Percentiles rank a stretch among this genome's conserved stretches.
Evolutionary conservation across 2,329 filamentous ascomycete genomes (phyloP).

Genomic region (Myriosclerotinia curreyana): DNA sequence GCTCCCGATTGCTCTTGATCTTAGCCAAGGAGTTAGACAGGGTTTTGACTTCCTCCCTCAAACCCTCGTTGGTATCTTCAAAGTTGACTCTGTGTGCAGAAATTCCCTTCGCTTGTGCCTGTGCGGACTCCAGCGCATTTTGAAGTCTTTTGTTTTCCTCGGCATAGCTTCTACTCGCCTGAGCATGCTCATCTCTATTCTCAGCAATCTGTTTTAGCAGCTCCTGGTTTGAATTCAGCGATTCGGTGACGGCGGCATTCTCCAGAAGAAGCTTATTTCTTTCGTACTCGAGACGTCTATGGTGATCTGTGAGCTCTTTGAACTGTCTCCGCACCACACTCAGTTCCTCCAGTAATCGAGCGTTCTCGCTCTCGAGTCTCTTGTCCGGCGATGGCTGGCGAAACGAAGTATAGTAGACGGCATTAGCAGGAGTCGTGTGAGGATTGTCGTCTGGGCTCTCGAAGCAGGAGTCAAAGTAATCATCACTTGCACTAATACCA

Average conservation of each 20-base stretch:
- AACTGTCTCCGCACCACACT: not conserved
- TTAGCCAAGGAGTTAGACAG: not conserved
- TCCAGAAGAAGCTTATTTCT: not conserved
- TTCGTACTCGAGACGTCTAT: not conserved
- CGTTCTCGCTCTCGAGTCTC: not conserved
- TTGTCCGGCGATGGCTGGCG: not conserved
- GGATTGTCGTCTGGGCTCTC: not conserved
- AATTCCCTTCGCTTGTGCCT: not conserved
- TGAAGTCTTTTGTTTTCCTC: not conserved
- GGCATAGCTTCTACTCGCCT: not conserved
- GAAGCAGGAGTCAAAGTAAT: constrained; percentile 5
- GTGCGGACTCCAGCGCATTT: not conserved
- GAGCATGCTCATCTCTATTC: constrained; percentile 10
- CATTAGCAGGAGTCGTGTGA: not conserved
- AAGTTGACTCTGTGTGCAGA: not conserved
- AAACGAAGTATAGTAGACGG: not conserved
- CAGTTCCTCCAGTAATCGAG: not conserved
- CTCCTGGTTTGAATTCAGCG: not conserved
- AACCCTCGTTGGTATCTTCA: not conserved
- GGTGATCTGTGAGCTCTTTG: not conserved
- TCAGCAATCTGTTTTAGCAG: not conserved
- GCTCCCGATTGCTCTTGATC: not conserved
- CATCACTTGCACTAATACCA: not conserved
- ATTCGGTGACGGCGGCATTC: not conserved
- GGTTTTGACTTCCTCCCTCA: not conserved